Evolutionary conservation across 208 protist genomes (phyloP), one percentile per base, ranked within the genome.

Genomic region (Spongospora subterranea): DNA sequence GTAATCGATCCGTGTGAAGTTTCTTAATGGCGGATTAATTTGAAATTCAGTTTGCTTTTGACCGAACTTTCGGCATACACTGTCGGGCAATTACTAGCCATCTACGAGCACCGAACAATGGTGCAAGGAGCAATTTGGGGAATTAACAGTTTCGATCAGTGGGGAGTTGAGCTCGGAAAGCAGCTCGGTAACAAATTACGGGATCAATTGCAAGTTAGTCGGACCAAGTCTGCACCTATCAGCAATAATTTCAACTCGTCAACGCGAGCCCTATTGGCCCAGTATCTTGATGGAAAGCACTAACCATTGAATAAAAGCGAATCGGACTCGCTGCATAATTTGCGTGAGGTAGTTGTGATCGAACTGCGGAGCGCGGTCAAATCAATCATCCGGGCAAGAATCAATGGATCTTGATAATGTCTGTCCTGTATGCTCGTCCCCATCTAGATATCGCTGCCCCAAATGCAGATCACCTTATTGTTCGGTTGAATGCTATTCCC

Each of bases 141-240:
- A 76, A 90, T 95, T 90, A 94, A 95, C 93, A 93, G 91, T 29
- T 95, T 94, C 65, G 94, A 95, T 88, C 94, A 95, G 91, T 94
- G 77, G 90, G 94, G 94, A 76, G 94, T 95, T 39, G 90, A 95
- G 91, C 94, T 95, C 46, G 94, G 94, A 89, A 95, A 95, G 88
- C 41, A 90, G 46, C 76, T 95, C 29, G 93, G 92, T 0, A 91
- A 50, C 43, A 92, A 94, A 64, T 77, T 95, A 35, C 66, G 90
- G 40, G 35, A 65, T 0, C 41, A 92, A 46, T 32, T 93, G 0
- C 0, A 64, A 24, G 77, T 0, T 0, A 77, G 53, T 24, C 82
- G 88, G 40, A 0, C 6, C 6, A 89, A 88, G 29, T 29, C 35
- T 32, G 0, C 45, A 41, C 35, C 39, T 24, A 41, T 53, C 1